phyloP scores from a whole-genome alignment of 78 protist genomes.

The Anaeramoeba flamelloides region DNA sequence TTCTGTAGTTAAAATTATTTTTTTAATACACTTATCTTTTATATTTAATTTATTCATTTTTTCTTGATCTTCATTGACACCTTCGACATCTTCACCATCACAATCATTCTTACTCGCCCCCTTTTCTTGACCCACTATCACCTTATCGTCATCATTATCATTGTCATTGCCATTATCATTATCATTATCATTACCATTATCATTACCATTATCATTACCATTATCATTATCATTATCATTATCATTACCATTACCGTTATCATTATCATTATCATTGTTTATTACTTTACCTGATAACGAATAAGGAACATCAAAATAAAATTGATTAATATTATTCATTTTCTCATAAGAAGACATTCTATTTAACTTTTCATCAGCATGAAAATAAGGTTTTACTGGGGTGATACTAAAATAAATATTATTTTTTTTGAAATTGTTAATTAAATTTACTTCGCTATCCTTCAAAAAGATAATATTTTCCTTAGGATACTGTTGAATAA shows the following conservation, averaged over 20 bases:
- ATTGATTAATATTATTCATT: not conserved
- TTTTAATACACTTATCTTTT: not conserved
- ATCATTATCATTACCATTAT: no score
- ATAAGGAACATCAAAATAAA: not conserved
- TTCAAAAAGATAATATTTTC: not conserved
- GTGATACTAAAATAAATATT: not conserved
- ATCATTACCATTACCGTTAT: no score
- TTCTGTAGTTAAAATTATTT: not conserved
- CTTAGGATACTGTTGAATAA: not conserved
- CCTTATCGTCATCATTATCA: no score
- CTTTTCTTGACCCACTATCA: no score
- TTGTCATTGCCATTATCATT: no score
- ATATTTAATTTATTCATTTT: no score
- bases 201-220: no score
- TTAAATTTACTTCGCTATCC: not conserved
- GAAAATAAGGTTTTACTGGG: not conserved
- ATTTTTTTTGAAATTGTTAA: not conserved
- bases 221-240: no score
- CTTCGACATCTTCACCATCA: no score
- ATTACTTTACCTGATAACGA: not conserved
- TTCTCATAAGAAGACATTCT: not conserved
- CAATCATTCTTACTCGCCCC: no score
- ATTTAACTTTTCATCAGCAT: not conserved
- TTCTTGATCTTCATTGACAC: no score
- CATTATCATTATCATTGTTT: not conserved